Conservation (phyloP, 2,329 filamentous ascomycete genomes). For the Coniochaeta prunicola region DNA sequence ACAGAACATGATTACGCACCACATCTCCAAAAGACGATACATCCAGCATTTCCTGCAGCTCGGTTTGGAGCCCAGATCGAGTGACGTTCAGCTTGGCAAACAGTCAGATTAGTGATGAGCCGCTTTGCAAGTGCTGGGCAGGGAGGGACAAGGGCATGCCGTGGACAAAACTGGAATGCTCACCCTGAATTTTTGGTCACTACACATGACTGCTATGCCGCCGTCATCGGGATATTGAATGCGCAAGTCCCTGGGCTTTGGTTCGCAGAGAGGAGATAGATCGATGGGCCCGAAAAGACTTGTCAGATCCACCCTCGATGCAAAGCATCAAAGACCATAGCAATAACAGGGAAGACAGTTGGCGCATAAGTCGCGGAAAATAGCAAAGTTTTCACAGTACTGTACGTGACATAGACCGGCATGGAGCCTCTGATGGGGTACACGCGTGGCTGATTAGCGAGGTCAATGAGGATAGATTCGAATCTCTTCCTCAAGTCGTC, state of each 20-base stretch:
- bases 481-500: constrained; percentile 22
- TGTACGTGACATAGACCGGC: constrained; percentile 28
- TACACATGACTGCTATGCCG: constrained; percentile 21
- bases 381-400: constrained; percentile 26
- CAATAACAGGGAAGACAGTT: constrained; percentile 9
- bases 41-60: constrained; percentile 21
- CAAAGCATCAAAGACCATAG: neutral
- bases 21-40: constrained; percentile 28
- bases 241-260: neutral
- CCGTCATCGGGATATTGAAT: constrained; percentile 1
- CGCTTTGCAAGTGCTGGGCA: neutral
- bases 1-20: constrained; percentile 15
- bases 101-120: neutral
- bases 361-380: constrained; percentile 28
- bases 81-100: constrained; percentile 21
- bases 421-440: constrained; percentile 20
- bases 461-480: constrained; percentile 18
- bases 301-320: constrained; percentile 4
- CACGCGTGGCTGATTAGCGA: constrained; percentile 26
- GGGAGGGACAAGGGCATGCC: neutral
- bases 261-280: constrained; percentile 8
- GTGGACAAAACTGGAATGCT: constrained; percentile 13
- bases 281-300: constrained; percentile 5
- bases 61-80: constrained; percentile 16
- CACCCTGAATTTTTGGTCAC: constrained; percentile 20